Conservation (phyloP, 2,329 filamentous ascomycete species). For the Cladophialophora chaetospira region DNA sequence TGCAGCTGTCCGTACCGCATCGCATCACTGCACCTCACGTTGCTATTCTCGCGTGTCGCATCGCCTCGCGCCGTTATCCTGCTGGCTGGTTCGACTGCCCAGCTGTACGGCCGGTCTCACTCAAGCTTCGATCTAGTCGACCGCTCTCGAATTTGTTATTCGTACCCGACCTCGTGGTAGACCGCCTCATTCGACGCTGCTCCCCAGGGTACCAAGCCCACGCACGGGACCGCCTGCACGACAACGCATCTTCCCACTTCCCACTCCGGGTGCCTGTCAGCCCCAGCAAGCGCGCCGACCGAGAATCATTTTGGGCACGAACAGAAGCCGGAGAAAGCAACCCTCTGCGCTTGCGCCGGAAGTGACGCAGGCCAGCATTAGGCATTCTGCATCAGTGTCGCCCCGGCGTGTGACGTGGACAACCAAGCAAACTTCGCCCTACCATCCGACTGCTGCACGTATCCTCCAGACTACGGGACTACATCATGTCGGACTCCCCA, state of each 20-base stretch:
- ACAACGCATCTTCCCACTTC: constrained; percentile 13
- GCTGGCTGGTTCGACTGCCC: constrained; percentile 3
- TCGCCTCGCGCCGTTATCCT: constrained; percentile 13
- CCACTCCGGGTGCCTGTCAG: constrained; percentile 8
- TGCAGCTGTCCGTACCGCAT: constrained; percentile 30
- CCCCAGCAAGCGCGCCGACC: constrained; percentile 17
- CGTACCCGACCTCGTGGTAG: constrained; percentile 19
- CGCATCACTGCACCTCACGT: constrained; percentile 20
- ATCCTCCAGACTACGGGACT: constrained; percentile 44
- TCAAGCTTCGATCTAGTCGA: constrained; percentile 7
- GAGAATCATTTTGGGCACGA: constrained; percentile 31
- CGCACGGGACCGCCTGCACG: constrained; percentile 6
- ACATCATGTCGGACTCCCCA: constrained; percentile 94
- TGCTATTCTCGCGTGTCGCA: constrained; percentile 5
- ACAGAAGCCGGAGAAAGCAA: constrained; percentile 21
- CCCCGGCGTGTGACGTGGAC: constrained; percentile 46
- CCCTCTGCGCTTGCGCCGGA: constrained; percentile 25
- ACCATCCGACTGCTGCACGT: constrained; percentile 40
- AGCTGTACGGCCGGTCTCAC: constrained; percentile 7
- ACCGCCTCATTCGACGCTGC: constrained; percentile 25
- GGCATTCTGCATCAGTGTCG: constrained; percentile 26
- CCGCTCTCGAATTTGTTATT: constrained; percentile 21
- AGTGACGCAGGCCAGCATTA: constrained; percentile 34
- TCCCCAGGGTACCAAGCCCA: constrained; percentile 1
- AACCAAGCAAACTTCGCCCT: constrained; percentile 40